Evolutionary conservation across 805 yeast species (phyloP).

Genomic region (Tetrapisispora nanseiensis): DNA sequence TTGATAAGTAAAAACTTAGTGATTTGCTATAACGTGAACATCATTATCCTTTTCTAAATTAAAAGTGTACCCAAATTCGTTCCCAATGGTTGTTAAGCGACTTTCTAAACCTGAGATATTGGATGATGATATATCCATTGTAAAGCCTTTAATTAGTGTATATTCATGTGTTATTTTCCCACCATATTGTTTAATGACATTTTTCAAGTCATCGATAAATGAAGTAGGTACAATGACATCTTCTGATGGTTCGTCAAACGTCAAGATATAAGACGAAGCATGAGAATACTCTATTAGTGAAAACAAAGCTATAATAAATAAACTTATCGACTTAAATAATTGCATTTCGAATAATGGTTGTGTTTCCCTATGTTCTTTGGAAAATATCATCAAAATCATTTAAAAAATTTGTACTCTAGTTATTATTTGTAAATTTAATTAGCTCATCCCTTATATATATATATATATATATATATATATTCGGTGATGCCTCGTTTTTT

Average conservation of each 20-base stretch:
- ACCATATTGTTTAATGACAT: conserved; percentile 31
- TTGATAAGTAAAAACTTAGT: no score
- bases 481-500: not conserved
- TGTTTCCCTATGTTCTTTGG: not conserved
- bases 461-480: not conserved
- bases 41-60: conserved; percentile 22
- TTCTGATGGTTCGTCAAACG: conserved; percentile 9
- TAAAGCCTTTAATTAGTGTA: conserved; percentile 37
- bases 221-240: conserved; percentile 6
- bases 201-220: conserved; percentile 24
- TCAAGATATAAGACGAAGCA: conserved; percentile 14
- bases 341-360: no score
- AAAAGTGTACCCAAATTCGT: conserved; percentile 13
- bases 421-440: no score
- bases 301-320: not conserved
- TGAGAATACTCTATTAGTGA: not conserved
- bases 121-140: conserved; percentile 31
- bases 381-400: no score
- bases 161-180: conserved; percentile 41
- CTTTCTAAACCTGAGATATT: conserved; percentile 16
- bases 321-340: not conserved
- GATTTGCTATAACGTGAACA: conserved; percentile 16
- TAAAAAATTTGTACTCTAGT: no score
- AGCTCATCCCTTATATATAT: conserved; percentile 1
- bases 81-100: conserved; percentile 11